Evolutionary conservation across 2,329 filamentous ascomycete species (phyloP).

Genomic region (Epichloe brachyelytri): DNA sequence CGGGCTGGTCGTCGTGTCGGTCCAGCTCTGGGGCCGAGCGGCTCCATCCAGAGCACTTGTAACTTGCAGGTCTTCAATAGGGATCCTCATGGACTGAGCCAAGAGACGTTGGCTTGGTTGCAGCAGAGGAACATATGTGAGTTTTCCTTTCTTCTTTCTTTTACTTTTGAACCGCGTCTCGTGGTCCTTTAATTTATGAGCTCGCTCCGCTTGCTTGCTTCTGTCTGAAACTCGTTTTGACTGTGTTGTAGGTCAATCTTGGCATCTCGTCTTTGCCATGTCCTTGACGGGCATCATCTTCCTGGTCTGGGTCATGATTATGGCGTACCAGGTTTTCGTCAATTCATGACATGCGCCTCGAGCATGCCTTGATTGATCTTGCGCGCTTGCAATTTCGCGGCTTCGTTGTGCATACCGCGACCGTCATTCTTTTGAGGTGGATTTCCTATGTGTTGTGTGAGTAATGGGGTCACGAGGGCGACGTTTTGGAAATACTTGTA

Average conservation of each 20-base stretch:
- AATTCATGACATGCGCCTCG: constrained; percentile 16
- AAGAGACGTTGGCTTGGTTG: constrained; percentile 48
- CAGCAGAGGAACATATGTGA: constrained; percentile 51
- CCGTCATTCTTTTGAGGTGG: not conserved
- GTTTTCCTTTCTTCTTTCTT: constrained; percentile 13
- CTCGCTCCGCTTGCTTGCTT: not conserved
- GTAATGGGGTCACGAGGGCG: not conserved
- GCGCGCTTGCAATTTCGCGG: too few species aligned
- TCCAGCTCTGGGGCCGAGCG: constrained; percentile 49
- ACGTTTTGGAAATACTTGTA: not conserved
- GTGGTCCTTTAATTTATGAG: not conserved
- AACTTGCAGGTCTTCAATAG: constrained; percentile 42
- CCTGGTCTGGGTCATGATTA: constrained; percentile 55
- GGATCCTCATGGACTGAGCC: constrained; percentile 35
- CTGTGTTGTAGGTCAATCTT: constrained; percentile 36
- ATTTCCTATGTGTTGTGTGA: not conserved
- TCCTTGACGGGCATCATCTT: constrained; percentile 46
- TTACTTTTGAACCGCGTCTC: not conserved
- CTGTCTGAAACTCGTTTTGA: constrained; percentile 8
- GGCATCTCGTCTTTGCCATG: constrained; percentile 53
- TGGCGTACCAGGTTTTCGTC: constrained; percentile 52
- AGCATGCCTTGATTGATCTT: not conserved
- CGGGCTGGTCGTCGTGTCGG: constrained; percentile 46
- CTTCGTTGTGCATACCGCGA: not conserved
- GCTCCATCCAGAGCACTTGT: constrained; percentile 47